Evolutionary conservation across 371 early-diverging fungal species (phyloP), one percentile per base, ranked within the genome.

Genomic region (Saksenaea oblongispora): DNA sequence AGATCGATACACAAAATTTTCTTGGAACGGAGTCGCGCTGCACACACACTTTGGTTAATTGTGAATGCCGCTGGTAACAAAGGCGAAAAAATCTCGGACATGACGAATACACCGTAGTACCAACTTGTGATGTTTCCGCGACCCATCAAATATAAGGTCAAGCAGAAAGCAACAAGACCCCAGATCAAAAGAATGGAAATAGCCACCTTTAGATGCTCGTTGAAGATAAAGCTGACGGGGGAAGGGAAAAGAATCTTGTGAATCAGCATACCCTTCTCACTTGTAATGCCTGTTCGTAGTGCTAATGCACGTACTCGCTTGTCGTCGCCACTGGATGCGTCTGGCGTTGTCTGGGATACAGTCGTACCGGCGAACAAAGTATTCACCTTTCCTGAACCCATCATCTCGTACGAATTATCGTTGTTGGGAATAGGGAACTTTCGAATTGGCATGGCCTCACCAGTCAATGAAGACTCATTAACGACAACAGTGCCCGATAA

Each of bases 371-470:
- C 87, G 64, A 80, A 87, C 4, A 91, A 71, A 11, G 86, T 76
- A 67, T 86, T 79, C 53, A 65, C 64, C 60, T 88, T 89, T 54
- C 73, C 69, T 7, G 73, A 39, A 58, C 65, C 79, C 37, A 62
- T 53, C 15, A 62, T 58, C 26, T 79, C 72, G 54, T 78, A 84
- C 0, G 67, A 47, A 18, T 54, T 60, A 34, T 71, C 63, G 56
- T 88, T 87, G 62, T 75, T 63, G 41, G 74, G 75, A 18, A 88
- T 74, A n/a, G 89, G 63, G 51, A 87, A 80, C 69, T 95, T 95
- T 56, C 90, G 87, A 56, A 95, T 88, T 0, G 95, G 95, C 62
- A 93, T 84, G 28, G 91, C 87, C 79, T 96, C 97, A 47, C 95
- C 92, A 0, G 92, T 95, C 57, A 95, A 78, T 59, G 89, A 85